phyloP scores from a whole-genome alignment of 2,329 filamentous ascomycete genomes.

The Atkinsonella hypoxylon region DNA sequence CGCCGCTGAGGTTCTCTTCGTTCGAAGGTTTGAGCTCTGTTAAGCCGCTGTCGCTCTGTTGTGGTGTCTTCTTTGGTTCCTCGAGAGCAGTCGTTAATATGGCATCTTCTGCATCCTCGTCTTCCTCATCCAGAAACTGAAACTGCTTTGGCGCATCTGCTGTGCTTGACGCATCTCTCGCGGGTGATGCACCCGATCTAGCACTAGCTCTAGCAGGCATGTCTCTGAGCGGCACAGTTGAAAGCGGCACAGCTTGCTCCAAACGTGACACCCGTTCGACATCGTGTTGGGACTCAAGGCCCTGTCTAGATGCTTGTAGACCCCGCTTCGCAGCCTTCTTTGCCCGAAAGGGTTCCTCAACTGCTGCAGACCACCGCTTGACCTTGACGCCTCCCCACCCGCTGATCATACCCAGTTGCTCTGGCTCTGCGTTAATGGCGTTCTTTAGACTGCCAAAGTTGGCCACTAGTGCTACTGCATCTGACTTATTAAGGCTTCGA shows the following conservation, averaged over 20 bases:
- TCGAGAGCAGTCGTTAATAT: constrained; percentile 35
- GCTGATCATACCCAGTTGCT: constrained; percentile 72
- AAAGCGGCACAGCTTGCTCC: constrained; percentile 28
- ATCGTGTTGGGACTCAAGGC: constrained; percentile 3
- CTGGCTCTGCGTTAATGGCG: constrained; percentile 76
- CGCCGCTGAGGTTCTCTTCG: constrained; percentile 33
- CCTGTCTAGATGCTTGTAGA: constrained; percentile 12
- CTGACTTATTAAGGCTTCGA: constrained; percentile 83
- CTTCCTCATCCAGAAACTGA: constrained; percentile 29
- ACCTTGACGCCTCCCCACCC: constrained; percentile 97
- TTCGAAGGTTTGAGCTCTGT: constrained; percentile 7
- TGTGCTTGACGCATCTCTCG: constrained; percentile 1
- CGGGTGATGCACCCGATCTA: constrained; percentile 4
- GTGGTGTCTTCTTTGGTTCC: constrained; percentile 30
- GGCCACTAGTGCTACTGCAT: constrained; percentile 79
- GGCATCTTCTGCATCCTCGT: constrained; percentile 30
- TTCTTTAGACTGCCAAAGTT: constrained; percentile 83
- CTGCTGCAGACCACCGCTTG: constrained; percentile 67
- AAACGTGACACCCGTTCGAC: constrained; percentile 16
- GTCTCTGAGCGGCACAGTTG: constrained; percentile 28
- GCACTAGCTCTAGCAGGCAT: constrained; percentile 16
- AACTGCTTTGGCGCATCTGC: constrained; percentile 19
- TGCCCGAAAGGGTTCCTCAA: constrained; percentile 75
- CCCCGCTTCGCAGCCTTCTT: constrained; percentile 51
- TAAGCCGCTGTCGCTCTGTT: constrained; percentile 14